These are phyloP conservation scores for Fusarium beomiforme DNA, from an alignment of 2,329 filamentous ascomycete species.

Conservation along the genomic window DNA sequence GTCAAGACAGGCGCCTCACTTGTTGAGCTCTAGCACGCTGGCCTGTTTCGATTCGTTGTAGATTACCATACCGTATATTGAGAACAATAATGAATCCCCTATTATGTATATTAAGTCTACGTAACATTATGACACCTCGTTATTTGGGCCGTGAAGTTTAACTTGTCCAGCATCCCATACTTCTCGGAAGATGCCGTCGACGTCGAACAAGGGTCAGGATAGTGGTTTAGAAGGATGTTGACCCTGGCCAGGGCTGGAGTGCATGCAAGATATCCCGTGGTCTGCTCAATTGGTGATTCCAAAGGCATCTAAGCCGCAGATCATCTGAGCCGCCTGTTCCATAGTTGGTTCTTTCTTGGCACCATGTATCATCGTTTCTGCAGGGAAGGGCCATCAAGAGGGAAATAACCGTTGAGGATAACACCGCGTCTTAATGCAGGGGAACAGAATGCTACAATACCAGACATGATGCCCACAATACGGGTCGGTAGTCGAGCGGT, in stretches of 20 bases:
- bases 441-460: constrained; percentile 9
- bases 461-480: background rate
- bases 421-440: constrained; percentile 1
- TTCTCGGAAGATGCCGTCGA: constrained; percentile 30
- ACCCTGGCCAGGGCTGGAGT: background rate
- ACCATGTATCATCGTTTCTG: background rate
- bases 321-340: constrained; percentile 25
- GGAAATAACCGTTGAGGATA: background rate
- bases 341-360: constrained; percentile 1
- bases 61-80: background rate
- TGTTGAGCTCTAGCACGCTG: background rate
- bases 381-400: background rate
- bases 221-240: background rate
- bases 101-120: constrained; percentile 4
- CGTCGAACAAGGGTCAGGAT: constrained; percentile 12
- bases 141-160: constrained; percentile 14
- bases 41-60: background rate
- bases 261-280: constrained; percentile 15
- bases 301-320: constrained; percentile 28
- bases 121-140: constrained; percentile 17
- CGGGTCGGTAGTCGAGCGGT: constrained; percentile 9
- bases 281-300: constrained; percentile 32
- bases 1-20: constrained; percentile 1
- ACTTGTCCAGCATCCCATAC: background rate
- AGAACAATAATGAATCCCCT: background rate